Conservation (phyloP, 1,139 yeast genomes). For the Candida freyschussii region DNA sequence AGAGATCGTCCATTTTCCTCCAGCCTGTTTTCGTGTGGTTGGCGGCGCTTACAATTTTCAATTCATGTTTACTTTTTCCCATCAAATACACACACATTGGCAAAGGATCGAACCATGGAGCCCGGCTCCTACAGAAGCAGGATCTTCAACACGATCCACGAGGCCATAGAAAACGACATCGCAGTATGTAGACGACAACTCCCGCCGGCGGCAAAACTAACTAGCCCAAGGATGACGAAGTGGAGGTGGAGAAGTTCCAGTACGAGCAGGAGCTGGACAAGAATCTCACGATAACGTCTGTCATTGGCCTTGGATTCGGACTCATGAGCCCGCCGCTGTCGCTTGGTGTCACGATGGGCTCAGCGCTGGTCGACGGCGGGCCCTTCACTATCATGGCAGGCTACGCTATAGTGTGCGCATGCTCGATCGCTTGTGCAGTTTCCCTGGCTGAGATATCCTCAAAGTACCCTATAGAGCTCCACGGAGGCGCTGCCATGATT, state of each 20-base stretch:
- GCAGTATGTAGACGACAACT: constrained; percentile 1
- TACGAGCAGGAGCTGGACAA: constrained; percentile 67
- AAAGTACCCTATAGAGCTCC: constrained; percentile 71
- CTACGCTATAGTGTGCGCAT: constrained; percentile 58
- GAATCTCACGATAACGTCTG: constrained; percentile 59
- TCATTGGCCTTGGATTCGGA: constrained; percentile 70
- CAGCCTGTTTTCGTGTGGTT: too few species aligned
- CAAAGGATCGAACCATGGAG: constrained; percentile 8
- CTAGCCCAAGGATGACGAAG: constrained; percentile 41
- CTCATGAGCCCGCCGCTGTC: constrained; percentile 80
- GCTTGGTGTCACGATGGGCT: constrained; percentile 63
- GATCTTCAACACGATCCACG: constrained; percentile 20
- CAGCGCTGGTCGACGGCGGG: constrained; percentile 67
- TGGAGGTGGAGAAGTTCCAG: constrained; percentile 62
- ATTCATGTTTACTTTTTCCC: too few species aligned
- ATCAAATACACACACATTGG: too few species aligned
- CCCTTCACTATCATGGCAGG: constrained; percentile 69
- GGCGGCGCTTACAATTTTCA: too few species aligned
- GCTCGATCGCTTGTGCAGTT: constrained; percentile 57
- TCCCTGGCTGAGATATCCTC: constrained; percentile 70
- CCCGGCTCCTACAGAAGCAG: constrained; percentile 18
- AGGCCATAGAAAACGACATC: constrained; percentile 25
- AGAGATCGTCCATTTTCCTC: too few species aligned
- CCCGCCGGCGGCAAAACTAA: background rate
- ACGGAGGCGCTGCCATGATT: constrained; percentile 68